Percentiles rank a stretch among this genome's conserved stretches.
phyloP scores from a whole-genome alignment of 2,329 filamentous ascomycete genomes.

The Coniochaeta sp. region DNA sequence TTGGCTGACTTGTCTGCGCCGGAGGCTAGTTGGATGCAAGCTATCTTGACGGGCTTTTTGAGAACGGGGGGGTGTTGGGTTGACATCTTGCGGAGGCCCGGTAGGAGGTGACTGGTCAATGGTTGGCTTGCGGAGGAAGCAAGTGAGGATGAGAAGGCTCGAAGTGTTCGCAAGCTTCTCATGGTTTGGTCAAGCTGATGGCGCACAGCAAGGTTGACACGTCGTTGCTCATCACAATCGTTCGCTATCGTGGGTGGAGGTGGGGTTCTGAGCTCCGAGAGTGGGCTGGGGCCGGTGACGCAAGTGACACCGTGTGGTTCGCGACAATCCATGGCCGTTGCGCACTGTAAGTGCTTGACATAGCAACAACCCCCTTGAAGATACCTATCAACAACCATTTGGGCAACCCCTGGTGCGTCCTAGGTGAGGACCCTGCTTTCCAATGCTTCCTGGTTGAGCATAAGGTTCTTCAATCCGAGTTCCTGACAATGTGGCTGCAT shows the following conservation, averaged over 20 bases:
- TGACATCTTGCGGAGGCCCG: conserved; percentile 22
- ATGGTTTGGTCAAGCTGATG: background rate
- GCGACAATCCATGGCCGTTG: too few species aligned
- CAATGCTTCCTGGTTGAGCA: too few species aligned
- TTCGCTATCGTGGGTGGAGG: background rate
- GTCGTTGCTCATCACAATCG: background rate
- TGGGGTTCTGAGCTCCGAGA: background rate
- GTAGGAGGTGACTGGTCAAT: background rate
- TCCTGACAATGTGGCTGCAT: too few species aligned
- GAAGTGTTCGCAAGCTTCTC: background rate
- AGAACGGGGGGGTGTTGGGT: conserved; percentile 39
- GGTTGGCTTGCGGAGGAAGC: background rate
- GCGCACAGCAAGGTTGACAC: background rate
- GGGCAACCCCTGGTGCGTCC: too few species aligned
- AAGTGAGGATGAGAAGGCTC: background rate
- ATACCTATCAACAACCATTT: too few species aligned
- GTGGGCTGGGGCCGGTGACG: background rate
- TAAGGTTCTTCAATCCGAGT: too few species aligned
- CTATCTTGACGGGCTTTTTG: conserved; percentile 70
- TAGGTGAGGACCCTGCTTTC: too few species aligned
- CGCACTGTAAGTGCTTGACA: too few species aligned
- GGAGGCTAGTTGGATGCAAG: conserved; percentile 73
- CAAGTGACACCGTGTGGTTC: background rate
- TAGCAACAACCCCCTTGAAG: too few species aligned
- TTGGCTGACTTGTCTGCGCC: conserved; percentile 80